Evolutionary conservation across 768 basidiomycete species (phyloP), one percentile per base, ranked within the genome.

Genomic region (Rhodosporidiobolus odoratus): DNA sequence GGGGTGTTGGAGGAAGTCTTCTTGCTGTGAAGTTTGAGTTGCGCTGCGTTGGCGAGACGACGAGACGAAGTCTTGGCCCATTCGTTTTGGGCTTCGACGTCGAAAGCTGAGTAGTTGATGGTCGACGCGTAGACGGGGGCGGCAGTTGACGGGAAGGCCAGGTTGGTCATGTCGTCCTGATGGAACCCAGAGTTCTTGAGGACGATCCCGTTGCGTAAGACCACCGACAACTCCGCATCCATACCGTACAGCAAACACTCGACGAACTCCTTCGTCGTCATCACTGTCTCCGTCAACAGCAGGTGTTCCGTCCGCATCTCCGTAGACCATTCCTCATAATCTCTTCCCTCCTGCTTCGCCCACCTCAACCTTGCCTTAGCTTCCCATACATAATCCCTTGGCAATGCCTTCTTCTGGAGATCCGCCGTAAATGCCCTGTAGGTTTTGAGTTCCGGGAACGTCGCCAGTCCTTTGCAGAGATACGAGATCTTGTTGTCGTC

Each of bases 351-450:
- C 38, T 59, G 58, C 41, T 30, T 59, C 19, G 35, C 27, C 34
- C 6, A 8, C 32, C 60, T 23, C 23, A 62, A 27, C 60, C 45
- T 9, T 32, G 13, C 21, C 60, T 48, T 48, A 43, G 43, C 16
- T 16, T 62, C 60, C 60, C 60, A 62, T n/a, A 62, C 45, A 47
- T 48, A 62, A n/a, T 62, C 60, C 25, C 32, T 35, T 27, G 34
- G 43, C 15, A 62, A 25, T 12, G 60, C 60, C 30, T 27, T 10
- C 10, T 21, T 10, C 27, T 34, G 43, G 17, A 62, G 41, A 23
- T 47, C 60, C 19, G 9, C 7, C 30, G 50, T 21, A 27, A 62
- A 62, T 13, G 30, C 9, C 19, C 50, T 47, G 43, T 48, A 62
- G 13, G 43, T n/a, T 32, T 47, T 48, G 16, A 62, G 47, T 35